Evolutionary conservation across 2,329 filamentous ascomycete species (phyloP), one percentile per base, ranked within the genome.

Genomic region (Fusarium floridanum): DNA sequence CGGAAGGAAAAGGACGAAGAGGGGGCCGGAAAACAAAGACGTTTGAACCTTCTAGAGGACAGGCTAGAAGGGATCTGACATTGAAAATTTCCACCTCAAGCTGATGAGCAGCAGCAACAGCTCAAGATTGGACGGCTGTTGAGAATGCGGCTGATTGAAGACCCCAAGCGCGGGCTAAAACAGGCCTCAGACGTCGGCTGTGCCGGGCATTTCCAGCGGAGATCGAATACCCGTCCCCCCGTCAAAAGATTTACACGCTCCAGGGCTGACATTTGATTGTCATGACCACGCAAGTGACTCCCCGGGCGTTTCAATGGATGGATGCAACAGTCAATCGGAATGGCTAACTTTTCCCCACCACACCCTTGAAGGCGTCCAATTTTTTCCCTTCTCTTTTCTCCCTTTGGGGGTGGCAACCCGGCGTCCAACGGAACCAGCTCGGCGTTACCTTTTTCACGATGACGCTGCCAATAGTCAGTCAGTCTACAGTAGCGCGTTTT

Each of bases 381-480:
- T 64, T 57, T 57, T 36, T 29, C 6, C 9, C 14, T 14, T 53
- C 14, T 14, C 39, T 41, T 41, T 20, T 16, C n/a, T 41, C 61
- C 20, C 41, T 45, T 24, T 56, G 41, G 63, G 34, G 61, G 68
- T 73, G 72, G 62, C 72, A 34, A 66, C 55, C 37, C 17, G 50
- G 36, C 16, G 24, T 10, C 32, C 34, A 50, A 64, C 72, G 72
- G 72, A 65, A 61, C 57, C 55, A 62, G 72, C 69, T 75, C 72
- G 72, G 72, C 60, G 72, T 75, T 74, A 74, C 62, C 72, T 67
- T 55, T 27, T 27, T 22, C 29, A 56, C 56, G 64, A 64, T 68
- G 68, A 74, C 72, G 64, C 64, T 74, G 61, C 65, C 74, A 22
- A n/a, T 62, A 27, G 69, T 64, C 45, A 48, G 57, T 41, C 71